Conservation (phyloP, 768 basidiomycete species). For the Leccinum longicurvipes region DNA sequence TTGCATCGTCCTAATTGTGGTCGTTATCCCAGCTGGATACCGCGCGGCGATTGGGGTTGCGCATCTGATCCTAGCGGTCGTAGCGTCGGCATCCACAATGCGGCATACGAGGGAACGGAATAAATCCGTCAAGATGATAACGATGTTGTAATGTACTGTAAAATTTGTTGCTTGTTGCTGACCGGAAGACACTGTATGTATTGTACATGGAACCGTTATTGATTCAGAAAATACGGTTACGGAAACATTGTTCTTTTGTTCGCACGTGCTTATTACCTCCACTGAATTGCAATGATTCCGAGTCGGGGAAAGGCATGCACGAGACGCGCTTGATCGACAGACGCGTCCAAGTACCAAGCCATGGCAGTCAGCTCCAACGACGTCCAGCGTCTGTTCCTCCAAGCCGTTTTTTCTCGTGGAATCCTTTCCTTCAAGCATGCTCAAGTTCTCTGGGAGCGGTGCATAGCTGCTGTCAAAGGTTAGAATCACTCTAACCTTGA, state of each 20-base stretch:
- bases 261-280: too few relatives aligned
- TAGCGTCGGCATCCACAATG: slow-evolving; percentile 92
- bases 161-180: not conserved
- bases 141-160: not conserved
- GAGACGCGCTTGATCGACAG: not conserved
- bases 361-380: slow-evolving; percentile 54
- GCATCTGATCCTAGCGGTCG: slow-evolving; percentile 91
- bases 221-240: too few relatives aligned
- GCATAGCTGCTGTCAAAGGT: slow-evolving; percentile 68
- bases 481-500: not conserved
- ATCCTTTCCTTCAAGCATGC: slow-evolving; percentile 64
- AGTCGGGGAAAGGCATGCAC: not conserved
- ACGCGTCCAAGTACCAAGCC: not conserved
- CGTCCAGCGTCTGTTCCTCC: slow-evolving; percentile 74
- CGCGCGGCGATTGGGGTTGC: slow-evolving; percentile 96
- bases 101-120: slow-evolving; percentile 59
- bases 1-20: slow-evolving; percentile 12
- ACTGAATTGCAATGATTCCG: not conserved
- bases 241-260: too few relatives aligned
- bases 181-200: not conserved
- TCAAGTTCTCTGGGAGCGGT: slow-evolving; percentile 63
- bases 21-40: slow-evolving; percentile 72
- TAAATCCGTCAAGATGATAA: slow-evolving; percentile 10
- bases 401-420: slow-evolving; percentile 71
- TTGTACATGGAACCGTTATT: not conserved